Conservation (phyloP, 352 stramenopile genomes). For the Elongisporangium prolatum region DNA sequence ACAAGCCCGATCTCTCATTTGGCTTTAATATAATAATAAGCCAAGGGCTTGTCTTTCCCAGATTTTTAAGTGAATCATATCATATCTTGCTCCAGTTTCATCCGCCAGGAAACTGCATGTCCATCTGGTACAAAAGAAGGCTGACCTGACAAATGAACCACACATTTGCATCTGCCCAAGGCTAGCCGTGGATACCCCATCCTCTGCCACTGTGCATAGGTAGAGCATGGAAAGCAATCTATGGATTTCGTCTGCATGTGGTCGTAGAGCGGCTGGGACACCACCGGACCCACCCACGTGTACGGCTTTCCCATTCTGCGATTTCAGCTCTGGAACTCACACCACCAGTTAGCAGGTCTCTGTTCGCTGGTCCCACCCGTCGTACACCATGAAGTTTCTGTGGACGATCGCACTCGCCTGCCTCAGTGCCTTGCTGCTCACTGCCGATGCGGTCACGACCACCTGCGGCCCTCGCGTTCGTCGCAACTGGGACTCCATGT, state of each 20-base stretch:
- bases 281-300: neutral
- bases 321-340: neutral
- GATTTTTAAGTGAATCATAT: neutral
- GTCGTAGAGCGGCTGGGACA: neutral
- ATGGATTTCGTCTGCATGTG: neutral
- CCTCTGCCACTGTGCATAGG: neutral
- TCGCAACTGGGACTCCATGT: constrained; percentile 43
- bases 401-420: neutral
- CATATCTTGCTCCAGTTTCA: neutral
- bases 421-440: neutral
- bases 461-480: constrained; percentile 36
- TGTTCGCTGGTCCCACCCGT: neutral
- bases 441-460: neutral
- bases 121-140: neutral
- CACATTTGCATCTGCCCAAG: neutral
- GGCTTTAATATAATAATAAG: too few species aligned
- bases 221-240: neutral
- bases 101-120: neutral
- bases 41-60: too few species aligned
- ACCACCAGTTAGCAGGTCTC: neutral
- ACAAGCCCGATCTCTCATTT: neutral
- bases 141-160: neutral
- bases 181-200: neutral
- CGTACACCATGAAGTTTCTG: neutral
- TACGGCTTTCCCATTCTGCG: neutral